Evolutionary conservation across 768 basidiomycete species (phyloP), one percentile per base, ranked within the genome.

Genomic region (Gelatoporia subvermispora): DNA sequence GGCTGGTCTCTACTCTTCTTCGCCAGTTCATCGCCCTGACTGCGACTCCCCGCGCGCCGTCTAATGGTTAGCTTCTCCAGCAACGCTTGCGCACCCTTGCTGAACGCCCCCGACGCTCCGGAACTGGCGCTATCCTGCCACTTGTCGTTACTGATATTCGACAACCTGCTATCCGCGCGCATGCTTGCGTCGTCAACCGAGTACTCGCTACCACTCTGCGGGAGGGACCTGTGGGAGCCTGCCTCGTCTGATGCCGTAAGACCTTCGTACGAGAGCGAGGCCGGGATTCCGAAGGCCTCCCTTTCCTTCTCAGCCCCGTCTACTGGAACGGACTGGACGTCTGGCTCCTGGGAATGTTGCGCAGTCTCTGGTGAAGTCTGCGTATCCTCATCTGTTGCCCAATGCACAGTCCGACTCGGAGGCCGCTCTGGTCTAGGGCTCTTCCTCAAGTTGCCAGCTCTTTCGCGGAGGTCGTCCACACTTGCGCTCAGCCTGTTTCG

Each of bases 21-120:
- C 28, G 28, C 7, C 13, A 13, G 28, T 13, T 31, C 28, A 7
- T 31, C 13, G 5, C 7, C 7, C 28, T 31, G 28, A 31, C 7
- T 7, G 13, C 28, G 28, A 31, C 28, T 31, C 28, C 28, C 38
- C 41, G 34, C 53, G 52, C 8, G 47, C 34, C n/a, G 25, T 53
- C 13, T 44, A 66, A 68, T 40, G 75, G 53, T 22, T 65, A 78
- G 52, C 15, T 66, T 66, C 47, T 65, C 67, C 50, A 81, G 75
- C 37, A 80, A 59, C 25, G 67, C 74, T 50, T 76, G 72, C 1
- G 77, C 76, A 10, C 73, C 77, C n/a, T 61, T 56, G 49, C 77
- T 79, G 35, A 72, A 52, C 16, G 57, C 62, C 13, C 61, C 55
- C 35, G 45, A 53, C 13, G 71, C 70, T 8, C 70, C 72, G 9